Conservation (phyloP, 2,329 filamentous ascomycete species). For the Leptographium wingfieldii region DNA sequence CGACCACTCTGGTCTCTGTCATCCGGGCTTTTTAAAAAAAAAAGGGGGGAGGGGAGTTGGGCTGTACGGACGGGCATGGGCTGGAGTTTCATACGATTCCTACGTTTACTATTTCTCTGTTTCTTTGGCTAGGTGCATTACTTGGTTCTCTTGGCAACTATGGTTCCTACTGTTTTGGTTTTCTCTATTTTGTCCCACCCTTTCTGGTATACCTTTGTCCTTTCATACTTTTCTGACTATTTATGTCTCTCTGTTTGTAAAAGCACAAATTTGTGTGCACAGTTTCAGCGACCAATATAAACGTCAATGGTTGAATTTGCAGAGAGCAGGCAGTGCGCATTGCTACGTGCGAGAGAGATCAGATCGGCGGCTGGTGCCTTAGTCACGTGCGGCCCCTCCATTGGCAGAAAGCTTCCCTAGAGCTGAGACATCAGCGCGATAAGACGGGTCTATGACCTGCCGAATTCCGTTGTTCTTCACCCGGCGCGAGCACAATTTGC, state of each 20-base stretch:
- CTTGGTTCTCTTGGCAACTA: background rate
- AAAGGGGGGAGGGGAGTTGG: background rate
- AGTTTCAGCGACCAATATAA: background rate
- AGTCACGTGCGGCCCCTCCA: background rate
- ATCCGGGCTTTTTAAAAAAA: background rate
- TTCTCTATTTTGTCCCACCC: background rate
- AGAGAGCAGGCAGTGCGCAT: background rate
- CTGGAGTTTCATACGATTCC: constrained; percentile 7
- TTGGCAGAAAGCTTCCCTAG: background rate
- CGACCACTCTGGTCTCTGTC: background rate
- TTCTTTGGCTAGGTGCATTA: constrained; percentile 2
- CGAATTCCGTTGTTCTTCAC: background rate
- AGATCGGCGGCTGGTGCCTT: background rate
- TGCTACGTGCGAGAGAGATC: background rate
- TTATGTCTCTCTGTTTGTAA: background rate
- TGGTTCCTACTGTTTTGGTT: background rate
- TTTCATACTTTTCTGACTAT: background rate
- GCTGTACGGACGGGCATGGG: constrained; percentile 8
- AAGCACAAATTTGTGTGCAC: background rate
- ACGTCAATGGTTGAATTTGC: background rate
- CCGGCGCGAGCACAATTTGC: background rate
- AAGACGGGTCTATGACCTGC: background rate
- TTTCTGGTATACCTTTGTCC: background rate
- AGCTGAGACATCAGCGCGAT: background rate
- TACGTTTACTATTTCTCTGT: background rate